Evolutionary conservation across 306 rosid species (phyloP), one percentile per base, ranked within the genome.

Genomic region (Echinosophora koreensis): DNA sequence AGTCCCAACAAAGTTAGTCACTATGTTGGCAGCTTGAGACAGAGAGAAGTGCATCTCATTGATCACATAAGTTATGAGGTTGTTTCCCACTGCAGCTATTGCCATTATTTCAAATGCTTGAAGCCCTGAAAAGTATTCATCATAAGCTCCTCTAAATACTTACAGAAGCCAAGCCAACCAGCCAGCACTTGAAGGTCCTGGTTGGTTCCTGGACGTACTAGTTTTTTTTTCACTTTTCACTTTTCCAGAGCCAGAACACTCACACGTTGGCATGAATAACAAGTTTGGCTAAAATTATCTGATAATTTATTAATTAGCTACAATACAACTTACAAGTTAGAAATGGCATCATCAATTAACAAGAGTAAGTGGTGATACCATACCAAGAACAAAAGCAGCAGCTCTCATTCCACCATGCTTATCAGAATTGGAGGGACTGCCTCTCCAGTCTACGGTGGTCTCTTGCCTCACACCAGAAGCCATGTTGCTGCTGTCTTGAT

Each of bases 1-100:
- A 17, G 99, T 92, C 6, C 99, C 99, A 68, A 96, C 92, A 81
- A 96, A 96, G 96, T 96, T 96, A 5, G 99, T 96, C 41, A 96
- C 99, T 0, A 87, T 64, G 79, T 96, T 96, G 30, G 98, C 99
- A 0, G 99, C 87, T 71, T 89, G 71, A 3, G 99, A 83, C 80
- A 96, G 22, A 34, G 99, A 77, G 82, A 96, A 96, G 84, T 96
- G 98, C 98, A 96, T 92, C 84, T 96, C 96, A 37, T 85, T 90
- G 7, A 90, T 90, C 78, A 91, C 80, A 77, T 96, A 96, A 18
- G 99, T 96, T 82, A 96, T 96, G 51, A 96, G 97, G 77, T 96
- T 96, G 98, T 96, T 96, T 71, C 99, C 99, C 79, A 96, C 99
- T 1, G 98, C 99, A 1, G 98, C 99, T 34, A 96, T 96, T 39